Base-by-base conservation (phyloP, 129 eudicot species). In the Centella asiatica region DNA sequence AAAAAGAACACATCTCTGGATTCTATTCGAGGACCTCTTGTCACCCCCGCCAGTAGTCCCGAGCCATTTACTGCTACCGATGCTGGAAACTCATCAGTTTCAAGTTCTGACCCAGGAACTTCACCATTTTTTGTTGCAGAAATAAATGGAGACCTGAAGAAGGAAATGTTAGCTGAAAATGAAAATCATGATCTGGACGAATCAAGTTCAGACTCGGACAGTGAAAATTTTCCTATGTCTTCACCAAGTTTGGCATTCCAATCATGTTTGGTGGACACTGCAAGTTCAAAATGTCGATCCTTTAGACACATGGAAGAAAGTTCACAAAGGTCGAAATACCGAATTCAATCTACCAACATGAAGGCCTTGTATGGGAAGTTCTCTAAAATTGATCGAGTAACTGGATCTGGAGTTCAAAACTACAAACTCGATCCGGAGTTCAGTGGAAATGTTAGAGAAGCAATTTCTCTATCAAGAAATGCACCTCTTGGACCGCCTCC, bases 71-170 rank as follows among this genome's bases (percentile, higher is more conserved):
- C 95, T n/a, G 79, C 99, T 53, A 93, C 96, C 2, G 99, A 93
- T 69, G 92, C 76, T 6, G 96, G 99, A 74, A 85, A 86, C 36
- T 93, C 99, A 34, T 92, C 99, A 5, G 99, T 87, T 22, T 93
- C 99, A 42, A 93, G 96, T 72, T 93, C 99, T 36, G 99, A 93
- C 39, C 99, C 86, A 31, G 88, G 96, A 52, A 85, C 95, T 12
- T 93, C 99, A n/a, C 96, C 99, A 1, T 92, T 87, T 62, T 80
- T 72, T 31, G 26, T 78, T 14, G 69, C 84, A 22, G 82, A 71
- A 44, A 47, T 55, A 6, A 77, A 67, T 33, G 55, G 37, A 50
- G 59, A 57, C 54, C 59, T 82, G 36, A 87, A 84, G 42, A 82
- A 70, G 54, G 66, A 76, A 31, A 53, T 75, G 19, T 47, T 79